phyloP scores from a whole-genome alignment of 257 asterid species.

The Solanum etuberosum region DNA sequence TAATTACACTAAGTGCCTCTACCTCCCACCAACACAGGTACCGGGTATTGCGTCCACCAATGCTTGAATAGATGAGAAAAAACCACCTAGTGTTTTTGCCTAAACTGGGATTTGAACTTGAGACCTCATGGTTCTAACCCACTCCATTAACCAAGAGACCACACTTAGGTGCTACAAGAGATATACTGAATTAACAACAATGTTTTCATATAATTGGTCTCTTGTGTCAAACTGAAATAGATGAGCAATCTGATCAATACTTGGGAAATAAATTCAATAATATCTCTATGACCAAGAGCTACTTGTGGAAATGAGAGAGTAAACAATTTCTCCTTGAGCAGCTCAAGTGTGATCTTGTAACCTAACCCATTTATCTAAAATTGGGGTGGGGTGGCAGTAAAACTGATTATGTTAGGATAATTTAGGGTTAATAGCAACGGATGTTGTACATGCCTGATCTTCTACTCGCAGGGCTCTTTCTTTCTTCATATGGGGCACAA shows the following conservation, averaged over 20 bases:
- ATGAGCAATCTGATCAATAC: background rate
- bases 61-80: background rate
- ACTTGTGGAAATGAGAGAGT: background rate
- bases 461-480: background rate
- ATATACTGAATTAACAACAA: background rate
- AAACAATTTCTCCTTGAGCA: background rate
- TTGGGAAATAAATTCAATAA: background rate
- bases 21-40: background rate
- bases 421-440: background rate
- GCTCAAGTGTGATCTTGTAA: background rate
- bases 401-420: background rate
- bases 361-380: background rate
- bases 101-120: background rate
- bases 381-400: background rate
- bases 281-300: background rate
- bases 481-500: conserved; percentile 16
- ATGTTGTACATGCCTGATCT: background rate
- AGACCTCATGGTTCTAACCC: background rate
- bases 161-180: background rate
- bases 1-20: background rate
- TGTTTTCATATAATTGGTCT: background rate
- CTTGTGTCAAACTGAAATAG: background rate
- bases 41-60: background rate
- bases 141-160: background rate
- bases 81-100: background rate